Base-by-base conservation (phyloP, 805 yeast genomes). In the Cyberlindnera samutprakarnensis region DNA sequence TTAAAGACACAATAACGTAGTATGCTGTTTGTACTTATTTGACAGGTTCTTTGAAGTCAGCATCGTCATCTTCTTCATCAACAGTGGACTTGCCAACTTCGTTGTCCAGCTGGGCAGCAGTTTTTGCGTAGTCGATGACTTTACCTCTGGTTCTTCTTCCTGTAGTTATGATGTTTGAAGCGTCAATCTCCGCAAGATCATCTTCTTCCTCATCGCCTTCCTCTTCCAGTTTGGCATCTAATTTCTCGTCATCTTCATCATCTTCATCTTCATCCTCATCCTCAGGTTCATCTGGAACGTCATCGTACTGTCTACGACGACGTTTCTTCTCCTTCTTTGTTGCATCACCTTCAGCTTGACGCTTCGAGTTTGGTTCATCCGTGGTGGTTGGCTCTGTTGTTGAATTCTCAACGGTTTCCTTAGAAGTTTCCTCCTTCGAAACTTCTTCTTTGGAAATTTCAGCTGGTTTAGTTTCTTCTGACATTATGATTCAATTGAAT, bases 121-220 rank as follows among this genome's bases (percentile, higher is more conserved):
- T 86, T 59, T 83, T 79, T 36, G 75, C 66, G 56, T 81, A 87
- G 59, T 87, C 96, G 46, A 88, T 80, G 14, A 79, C 81, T 51
- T 78, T 81, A 12, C 96, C 94, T 45, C 96, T 73, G 7, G 96
- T 87, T 65, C 96, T 82, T 59, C 94, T 70, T 11, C 94, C 92
- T 13, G 74, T 61, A n/a, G 80, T 68, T 43, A 86, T 86, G 53
- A 87, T 86, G 59, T 87, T 88, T 24, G 86, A 63, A 24, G 80
- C 66, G 51, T 84, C 94, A 44, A 87, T 83, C 57, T 81, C 94
- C 22, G 70, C 68, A 42, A 85, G 64, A 47, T 81, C 90, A 46
- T 83, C 94, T 22, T 82, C 92, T 16, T 75, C 87, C 12, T 75
- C 84, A 14, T 73, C 86, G 22, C 68, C 78, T 20, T 64, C 73